A percentile compares a stretch with the other conserved stretches of the same genome.
Evolutionary conservation across 2,329 filamentous ascomycete species (phyloP).

Genomic region (Arthrinium puccinioides): DNA sequence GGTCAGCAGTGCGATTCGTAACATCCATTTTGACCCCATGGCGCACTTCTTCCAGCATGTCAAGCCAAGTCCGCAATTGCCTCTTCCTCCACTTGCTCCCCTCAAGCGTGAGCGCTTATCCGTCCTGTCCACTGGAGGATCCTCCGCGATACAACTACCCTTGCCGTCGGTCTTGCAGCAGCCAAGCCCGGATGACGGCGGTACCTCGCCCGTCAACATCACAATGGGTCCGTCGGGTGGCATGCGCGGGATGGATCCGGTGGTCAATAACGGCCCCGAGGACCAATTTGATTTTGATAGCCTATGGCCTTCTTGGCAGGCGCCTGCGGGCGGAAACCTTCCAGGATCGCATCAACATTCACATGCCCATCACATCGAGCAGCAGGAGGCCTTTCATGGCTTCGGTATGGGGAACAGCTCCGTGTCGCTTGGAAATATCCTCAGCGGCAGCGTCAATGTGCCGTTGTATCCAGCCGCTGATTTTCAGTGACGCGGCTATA

Average conservation of each 20-base stretch:
- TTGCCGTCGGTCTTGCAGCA: slow-evolving; percentile 19
- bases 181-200: slow-evolving; percentile 21
- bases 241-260: slow-evolving; percentile 13
- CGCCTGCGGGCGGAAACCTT: neutral
- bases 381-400: slow-evolving; percentile 8
- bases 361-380: slow-evolving; percentile 7
- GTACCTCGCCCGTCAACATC: slow-evolving; percentile 13
- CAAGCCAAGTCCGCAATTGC: slow-evolving; percentile 8
- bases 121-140: slow-evolving; percentile 4
- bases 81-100: slow-evolving; percentile 7
- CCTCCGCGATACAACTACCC: slow-evolving; percentile 11
- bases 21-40: slow-evolving; percentile 18
- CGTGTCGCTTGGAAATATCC: slow-evolving; percentile 7
- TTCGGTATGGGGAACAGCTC: slow-evolving; percentile 11
- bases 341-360: slow-evolving; percentile 4
- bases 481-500: slow-evolving; percentile 8
- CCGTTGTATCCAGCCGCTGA: slow-evolving; percentile 12
- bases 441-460: slow-evolving; percentile 7
- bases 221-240: slow-evolving; percentile 12
- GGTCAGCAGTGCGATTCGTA: slow-evolving; percentile 19
- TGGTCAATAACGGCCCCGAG: slow-evolving; percentile 22
- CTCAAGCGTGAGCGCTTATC: slow-evolving; percentile 10
- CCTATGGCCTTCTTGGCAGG: slow-evolving; percentile 20
- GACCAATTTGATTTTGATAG: slow-evolving; percentile 29
- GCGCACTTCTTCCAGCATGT: slow-evolving; percentile 18